A percentile compares a stretch with the other conserved stretches of the same genome.
These are phyloP conservation scores for Podospora pseudopauciseta DNA, from an alignment of 495 filamentous ascomycete genomes.

Conservation along the genomic window DNA sequence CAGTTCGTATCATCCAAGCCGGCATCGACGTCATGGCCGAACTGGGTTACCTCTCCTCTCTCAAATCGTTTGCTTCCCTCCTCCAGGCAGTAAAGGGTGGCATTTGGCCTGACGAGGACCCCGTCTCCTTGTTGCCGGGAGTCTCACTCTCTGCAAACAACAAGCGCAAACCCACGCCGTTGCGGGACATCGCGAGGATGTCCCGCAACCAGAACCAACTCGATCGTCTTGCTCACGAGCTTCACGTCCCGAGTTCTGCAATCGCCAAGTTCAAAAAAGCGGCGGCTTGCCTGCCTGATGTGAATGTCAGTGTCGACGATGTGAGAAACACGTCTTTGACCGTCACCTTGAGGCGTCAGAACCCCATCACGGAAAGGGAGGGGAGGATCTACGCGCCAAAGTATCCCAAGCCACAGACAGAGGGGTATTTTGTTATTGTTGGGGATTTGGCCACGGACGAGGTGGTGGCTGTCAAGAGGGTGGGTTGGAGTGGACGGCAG, in stretches of 20 bases:
- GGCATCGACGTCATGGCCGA: conserved; percentile 94
- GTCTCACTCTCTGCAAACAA: conserved; percentile 42
- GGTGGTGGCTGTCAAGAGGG: conserved; percentile 77
- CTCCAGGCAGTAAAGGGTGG: conserved; percentile 90
- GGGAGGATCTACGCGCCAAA: conserved; percentile 76
- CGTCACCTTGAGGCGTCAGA: conserved; percentile 62
- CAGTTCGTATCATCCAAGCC: conserved; percentile 90
- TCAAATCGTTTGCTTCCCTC: conserved; percentile 73
- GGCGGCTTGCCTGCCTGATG: conserved; percentile 58
- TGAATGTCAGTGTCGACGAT: conserved; percentile 60
- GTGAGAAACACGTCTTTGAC: conserved; percentile 59
- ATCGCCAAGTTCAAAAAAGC: conserved; percentile 54
- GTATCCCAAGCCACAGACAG: conserved; percentile 92
- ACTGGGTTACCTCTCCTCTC: conserved; percentile 70
- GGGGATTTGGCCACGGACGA: conserved; percentile 64
- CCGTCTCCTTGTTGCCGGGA: conserved; percentile 79
- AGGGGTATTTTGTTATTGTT: conserved; percentile 86
- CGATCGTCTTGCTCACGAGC: conserved; percentile 36
- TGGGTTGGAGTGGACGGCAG: conserved; percentile 58
- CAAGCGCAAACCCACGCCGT: conserved; percentile 30
- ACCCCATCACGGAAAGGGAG: conserved; percentile 57
- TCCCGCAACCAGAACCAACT: conserved; percentile 37
- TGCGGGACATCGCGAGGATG: conserved; percentile 10
- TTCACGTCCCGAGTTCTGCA: conserved; percentile 34
- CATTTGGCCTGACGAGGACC: conserved; percentile 80